A percentile compares a stretch with the other conserved stretches of the same genome.
These are phyloP conservation scores for Psilocybe tampanensis DNA, from an alignment of 768 basidiomycete genomes.

Conservation along the genomic window DNA sequence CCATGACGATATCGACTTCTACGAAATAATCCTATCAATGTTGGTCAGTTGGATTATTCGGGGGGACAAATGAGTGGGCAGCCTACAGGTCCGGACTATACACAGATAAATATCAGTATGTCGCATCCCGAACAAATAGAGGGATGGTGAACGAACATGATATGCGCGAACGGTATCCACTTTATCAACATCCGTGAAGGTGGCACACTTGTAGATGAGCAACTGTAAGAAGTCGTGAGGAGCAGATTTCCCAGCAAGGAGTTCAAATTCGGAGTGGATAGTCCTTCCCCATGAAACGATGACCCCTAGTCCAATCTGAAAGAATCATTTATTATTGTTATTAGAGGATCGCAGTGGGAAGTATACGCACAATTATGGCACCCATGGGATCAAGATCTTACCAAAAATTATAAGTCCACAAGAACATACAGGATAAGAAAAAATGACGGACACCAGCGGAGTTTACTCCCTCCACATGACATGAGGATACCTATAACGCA, in stretches of 20 bases:
- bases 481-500: conserved; percentile 67
- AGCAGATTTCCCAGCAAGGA: conserved; percentile 91
- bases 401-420: conserved; percentile 5
- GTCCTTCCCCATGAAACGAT: conserved; percentile 79
- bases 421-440: conserved; percentile 8
- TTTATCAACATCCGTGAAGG: conserved; percentile 83
- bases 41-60: neutral
- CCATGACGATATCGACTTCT: conserved; percentile 95
- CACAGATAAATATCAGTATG: conserved; percentile 11
- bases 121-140: conserved; percentile 9
- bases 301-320: conserved; percentile 77
- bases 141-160: conserved; percentile 54
- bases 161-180: conserved; percentile 94
- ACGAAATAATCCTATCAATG: conserved; percentile 79
- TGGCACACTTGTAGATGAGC: conserved; percentile 90
- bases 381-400: conserved; percentile 78
- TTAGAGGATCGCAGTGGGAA: neutral
- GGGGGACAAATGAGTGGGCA: neutral
- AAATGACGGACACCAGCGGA: conserved; percentile 72
- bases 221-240: conserved; percentile 90
- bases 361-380: conserved; percentile 63
- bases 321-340: conserved; percentile 6
- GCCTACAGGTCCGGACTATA: conserved; percentile 70
- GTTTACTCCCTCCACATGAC: conserved; percentile 80
- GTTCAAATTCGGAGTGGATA: conserved; percentile 78